Evolutionary conservation across 2,329 filamentous ascomycete species (phyloP), one percentile per base, ranked within the genome.

Genomic region (Ophiostoma ips): DNA sequence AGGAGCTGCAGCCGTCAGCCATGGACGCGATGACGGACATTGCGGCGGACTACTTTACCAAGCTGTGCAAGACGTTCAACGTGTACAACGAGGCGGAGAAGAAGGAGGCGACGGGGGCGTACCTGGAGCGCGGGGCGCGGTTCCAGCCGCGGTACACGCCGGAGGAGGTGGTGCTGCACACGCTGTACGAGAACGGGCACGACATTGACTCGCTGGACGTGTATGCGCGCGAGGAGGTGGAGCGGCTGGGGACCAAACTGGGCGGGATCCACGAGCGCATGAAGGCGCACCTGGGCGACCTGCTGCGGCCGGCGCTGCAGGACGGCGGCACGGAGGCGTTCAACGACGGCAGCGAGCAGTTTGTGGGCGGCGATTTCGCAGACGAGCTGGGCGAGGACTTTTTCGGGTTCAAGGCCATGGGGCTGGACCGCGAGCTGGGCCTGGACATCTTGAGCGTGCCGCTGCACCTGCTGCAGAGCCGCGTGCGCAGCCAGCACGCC

Each of bases 361-460:
- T 96, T 58, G 82, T 95, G 45, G 87, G 86, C 43, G 92, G 92
- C 54, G 92, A 98, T 65, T 98, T 98, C 63, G 92, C 92, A 1
- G 92, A 95, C 63, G 92, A 98, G 58, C 84, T 98, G 12, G 90
- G 89, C 54, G 92, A 98, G 70, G 92, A 98, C 68, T 98, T 95
- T 76, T 98, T 98, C 61, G 92, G 92, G 28, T 96, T 98, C 76
- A 89, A 88, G 62, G 89, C 94, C 53, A 77, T 98, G 43, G 92
- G 92, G 40, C 75, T 98, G 52, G 88, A 95, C 60, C 83, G 81
- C 58, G 92, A 98, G 63, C 84, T 96, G 62, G 89, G 89, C 16
- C 74, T 92, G 54, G 83, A 90, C 31, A 84, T 84, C 57, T 77
- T 96, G 54, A 89, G 86, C 49, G 92, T 98, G 34, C 92, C 94